phyloP scores from a whole-genome alignment of 2,329 filamentous ascomycete genomes.

The Cladophialophora chaetospira region DNA sequence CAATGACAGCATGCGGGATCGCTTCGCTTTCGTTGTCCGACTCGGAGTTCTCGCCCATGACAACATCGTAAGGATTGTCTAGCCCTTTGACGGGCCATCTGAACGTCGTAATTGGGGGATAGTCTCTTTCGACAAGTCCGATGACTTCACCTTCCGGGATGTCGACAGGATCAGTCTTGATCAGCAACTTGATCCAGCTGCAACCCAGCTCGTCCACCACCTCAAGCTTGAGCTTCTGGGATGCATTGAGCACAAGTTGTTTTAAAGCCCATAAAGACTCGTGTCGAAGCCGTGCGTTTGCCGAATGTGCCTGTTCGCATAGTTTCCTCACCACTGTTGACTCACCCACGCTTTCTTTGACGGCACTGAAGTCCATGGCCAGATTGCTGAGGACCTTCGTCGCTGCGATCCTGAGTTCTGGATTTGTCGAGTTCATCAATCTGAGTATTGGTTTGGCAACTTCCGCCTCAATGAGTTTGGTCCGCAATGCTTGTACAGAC shows the following conservation, averaged over 20 bases:
- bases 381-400: conserved; percentile 84
- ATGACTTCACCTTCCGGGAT: conserved; percentile 33
- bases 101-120: conserved; percentile 21
- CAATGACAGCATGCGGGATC: background rate
- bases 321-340: conserved; percentile 74
- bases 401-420: conserved; percentile 82
- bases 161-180: conserved; percentile 58
- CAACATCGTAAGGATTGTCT: conserved; percentile 18
- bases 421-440: conserved; percentile 72
- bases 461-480: conserved; percentile 81
- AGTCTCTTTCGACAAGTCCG: conserved; percentile 32
- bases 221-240: conserved; percentile 71
- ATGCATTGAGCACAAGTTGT: conserved; percentile 75
- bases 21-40: conserved; percentile 8
- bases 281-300: conserved; percentile 74
- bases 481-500: conserved; percentile 80
- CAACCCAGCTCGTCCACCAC: conserved; percentile 77
- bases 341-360: conserved; percentile 77
- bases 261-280: conserved; percentile 94
- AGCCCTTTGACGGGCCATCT: background rate
- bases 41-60: conserved; percentile 38
- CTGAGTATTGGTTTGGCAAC: conserved; percentile 75
- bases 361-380: conserved; percentile 83
- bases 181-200: conserved; percentile 77
- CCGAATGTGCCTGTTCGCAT: conserved; percentile 80